Evolutionary conservation across 1,284 basidiomycete genomes (phyloP), one percentile per base, ranked within the genome.

Genomic region (Stygiomarasmius scandens): DNA sequence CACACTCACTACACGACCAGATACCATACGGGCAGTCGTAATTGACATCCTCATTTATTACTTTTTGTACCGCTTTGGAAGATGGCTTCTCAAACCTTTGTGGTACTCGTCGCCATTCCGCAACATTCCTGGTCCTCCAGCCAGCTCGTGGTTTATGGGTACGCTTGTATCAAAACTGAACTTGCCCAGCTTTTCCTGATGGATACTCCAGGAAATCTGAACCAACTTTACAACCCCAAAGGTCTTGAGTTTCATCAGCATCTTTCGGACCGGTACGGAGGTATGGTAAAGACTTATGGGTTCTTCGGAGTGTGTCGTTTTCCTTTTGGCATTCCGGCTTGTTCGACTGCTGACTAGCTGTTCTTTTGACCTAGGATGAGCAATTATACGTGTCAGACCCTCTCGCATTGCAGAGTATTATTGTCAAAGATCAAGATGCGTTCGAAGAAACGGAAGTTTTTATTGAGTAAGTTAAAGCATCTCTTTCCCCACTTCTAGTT

Each of bases 371-470:
- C 38, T 41, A 77, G 76, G 76, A 77, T 47, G 73, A 78, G 59
- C 74, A 75, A 62, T 69, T 83, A 16, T 82, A 80, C 61, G 65
- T 82, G 20, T 76, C 79, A 3, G 81, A 83, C 59, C 80, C 81
- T 3, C 70, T 67, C 10, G 78, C 80, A 2, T 65, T 83, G 10
- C 74, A 79, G 48, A 72, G 72, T 49, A 77, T 83, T 32, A 62
- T 81, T 5, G 58, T 77, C 20, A 81, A 78, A 60, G 81, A 82
- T 41, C 76, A 78, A 60, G 74, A 80, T 57, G 69, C 77, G 8
- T 83, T 79, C 51, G 81, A 82, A 50, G 82, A 82, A 61, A 80
- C 79, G 0, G 65, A 74, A 22, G 78, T 80, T 43, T 82, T 82
- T 62, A 73, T 77, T 38, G 73, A 77, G 82, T 82, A 53, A 36